Conservation (phyloP, 169 alveolate species). For the Plasmodium blacklocki region DNA sequence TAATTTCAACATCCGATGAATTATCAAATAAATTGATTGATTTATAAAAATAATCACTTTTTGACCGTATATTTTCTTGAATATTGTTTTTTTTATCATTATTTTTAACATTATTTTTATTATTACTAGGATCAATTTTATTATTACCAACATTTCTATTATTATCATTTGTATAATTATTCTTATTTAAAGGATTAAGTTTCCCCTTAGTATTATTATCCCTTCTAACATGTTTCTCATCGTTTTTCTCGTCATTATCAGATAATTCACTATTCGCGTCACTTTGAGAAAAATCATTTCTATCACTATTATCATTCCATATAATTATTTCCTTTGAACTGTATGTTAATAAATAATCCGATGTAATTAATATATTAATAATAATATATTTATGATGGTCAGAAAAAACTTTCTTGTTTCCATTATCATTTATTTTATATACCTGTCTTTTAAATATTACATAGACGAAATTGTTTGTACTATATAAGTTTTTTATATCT, state of each 20-base stretch:
- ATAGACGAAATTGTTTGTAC: slow-evolving; percentile 35
- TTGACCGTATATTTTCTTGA: not conserved
- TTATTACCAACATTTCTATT: slow-evolving; percentile 17
- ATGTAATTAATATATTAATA: slow-evolving; percentile 30
- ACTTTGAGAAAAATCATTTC: not conserved
- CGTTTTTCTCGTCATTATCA: not conserved
- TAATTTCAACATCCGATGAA: slow-evolving; percentile 60
- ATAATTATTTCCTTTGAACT: slow-evolving; percentile 64
- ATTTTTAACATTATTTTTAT: slow-evolving; percentile 2
- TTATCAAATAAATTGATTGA: slow-evolving; percentile 48
- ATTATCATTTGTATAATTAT: slow-evolving; percentile 34
- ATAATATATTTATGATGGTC: slow-evolving; percentile 16
- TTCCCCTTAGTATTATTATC: slow-evolving; percentile 23
- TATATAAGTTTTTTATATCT: slow-evolving; percentile 47
- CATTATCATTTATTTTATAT: slow-evolving; percentile 54
- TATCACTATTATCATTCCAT: slow-evolving; percentile 39
- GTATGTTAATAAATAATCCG: slow-evolving; percentile 51
- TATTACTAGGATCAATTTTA: slow-evolving; percentile 14
- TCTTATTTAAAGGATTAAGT: not conserved
- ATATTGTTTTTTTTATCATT: not conserved
- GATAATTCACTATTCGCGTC: slow-evolving; percentile 5
- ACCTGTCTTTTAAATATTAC: slow-evolving; percentile 43
- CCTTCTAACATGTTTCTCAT: not conserved
- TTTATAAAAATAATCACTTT: slow-evolving; percentile 59
- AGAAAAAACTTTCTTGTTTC: slow-evolving; percentile 21